Percentiles rank a stretch among this genome's conserved stretches.
Evolutionary conservation across 1,139 yeast genomes (phyloP).

Genomic region (Zygosaccharomyces sapae): DNA sequence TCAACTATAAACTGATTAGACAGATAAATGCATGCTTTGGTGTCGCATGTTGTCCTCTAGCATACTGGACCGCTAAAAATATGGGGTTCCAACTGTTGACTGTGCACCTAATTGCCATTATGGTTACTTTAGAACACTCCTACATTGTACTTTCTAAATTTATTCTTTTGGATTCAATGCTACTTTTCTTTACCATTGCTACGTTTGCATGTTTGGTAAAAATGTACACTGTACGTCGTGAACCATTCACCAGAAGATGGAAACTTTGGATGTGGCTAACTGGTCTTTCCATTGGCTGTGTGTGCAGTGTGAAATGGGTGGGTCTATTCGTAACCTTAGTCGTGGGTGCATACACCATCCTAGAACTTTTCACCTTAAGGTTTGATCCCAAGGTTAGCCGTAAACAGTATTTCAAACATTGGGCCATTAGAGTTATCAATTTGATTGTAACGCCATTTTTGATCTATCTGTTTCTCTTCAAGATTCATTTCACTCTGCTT

Average conservation of each 20-base stretch:
- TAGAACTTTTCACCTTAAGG: conserved; percentile 65
- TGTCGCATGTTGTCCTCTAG: conserved; percentile 57
- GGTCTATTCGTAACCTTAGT: conserved; percentile 81
- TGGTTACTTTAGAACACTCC: conserved; percentile 63
- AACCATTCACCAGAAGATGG: conserved; percentile 47
- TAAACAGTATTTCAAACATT: conserved; percentile 53
- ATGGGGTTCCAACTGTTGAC: conserved; percentile 46
- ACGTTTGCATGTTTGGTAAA: conserved; percentile 56
- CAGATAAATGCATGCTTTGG: conserved; percentile 63
- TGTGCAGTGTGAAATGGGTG: conserved; percentile 92
- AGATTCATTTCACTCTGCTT: conserved; percentile 71
- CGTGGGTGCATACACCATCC: conserved; percentile 76
- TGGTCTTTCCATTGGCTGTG: conserved; percentile 87
- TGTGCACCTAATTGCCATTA: conserved; percentile 50
- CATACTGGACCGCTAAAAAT: conserved; percentile 54
- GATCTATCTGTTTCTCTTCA: conserved; percentile 69
- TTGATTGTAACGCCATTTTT: conserved; percentile 71
- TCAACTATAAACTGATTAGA: conserved; percentile 59
- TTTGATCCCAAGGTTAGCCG: conserved; percentile 42
- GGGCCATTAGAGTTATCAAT: conserved; percentile 63
- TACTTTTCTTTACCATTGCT: conserved; percentile 63
- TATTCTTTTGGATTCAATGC: conserved; percentile 67
- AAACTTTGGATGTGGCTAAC: conserved; percentile 57
- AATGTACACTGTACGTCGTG: conserved; percentile 45
- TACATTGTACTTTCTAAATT: conserved; percentile 65